Evolutionary conservation across 805 yeast genomes (phyloP).

Genomic region (Kurtzmaniella cleridarum): DNA sequence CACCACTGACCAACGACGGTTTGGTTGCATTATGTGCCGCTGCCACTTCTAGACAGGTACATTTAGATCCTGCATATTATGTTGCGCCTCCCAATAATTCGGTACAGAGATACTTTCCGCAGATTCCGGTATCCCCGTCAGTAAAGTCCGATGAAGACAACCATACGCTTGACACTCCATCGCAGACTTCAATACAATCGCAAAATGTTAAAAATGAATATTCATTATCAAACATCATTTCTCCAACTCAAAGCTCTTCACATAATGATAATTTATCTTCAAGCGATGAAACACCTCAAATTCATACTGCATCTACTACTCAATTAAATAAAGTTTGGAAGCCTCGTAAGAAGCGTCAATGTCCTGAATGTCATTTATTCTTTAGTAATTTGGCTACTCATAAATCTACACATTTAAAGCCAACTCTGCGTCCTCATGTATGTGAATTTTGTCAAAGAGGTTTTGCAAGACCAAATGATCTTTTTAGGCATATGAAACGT

Average conservation of each 20-base stretch:
- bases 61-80: conserved; percentile 3
- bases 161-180: background rate
- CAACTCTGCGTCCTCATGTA: conserved; percentile 67
- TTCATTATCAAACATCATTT: too few species aligned
- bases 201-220: background rate
- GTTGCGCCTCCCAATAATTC: background rate
- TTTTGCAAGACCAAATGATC: conserved; percentile 82
- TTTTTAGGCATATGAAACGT: conserved; percentile 78
- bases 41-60: conserved; percentile 2
- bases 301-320: conserved; percentile 6
- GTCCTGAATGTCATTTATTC: conserved; percentile 61
- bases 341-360: conserved; percentile 63
- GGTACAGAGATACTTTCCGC: conserved; percentile 1
- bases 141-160: background rate
- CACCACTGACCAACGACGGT: conserved; percentile 2
- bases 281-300: conserved; percentile 4
- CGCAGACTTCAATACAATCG: background rate
- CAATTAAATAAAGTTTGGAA: conserved; percentile 21
- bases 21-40: conserved; percentile 6
- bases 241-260: too few species aligned
- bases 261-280: too few species aligned
- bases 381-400: conserved; percentile 83
- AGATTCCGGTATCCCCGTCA: background rate
- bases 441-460: conserved; percentile 80
- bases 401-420: conserved; percentile 69